Base-by-base conservation (phyloP, 1,284 basidiomycete genomes). In the Leccinum pachyderme region DNA sequence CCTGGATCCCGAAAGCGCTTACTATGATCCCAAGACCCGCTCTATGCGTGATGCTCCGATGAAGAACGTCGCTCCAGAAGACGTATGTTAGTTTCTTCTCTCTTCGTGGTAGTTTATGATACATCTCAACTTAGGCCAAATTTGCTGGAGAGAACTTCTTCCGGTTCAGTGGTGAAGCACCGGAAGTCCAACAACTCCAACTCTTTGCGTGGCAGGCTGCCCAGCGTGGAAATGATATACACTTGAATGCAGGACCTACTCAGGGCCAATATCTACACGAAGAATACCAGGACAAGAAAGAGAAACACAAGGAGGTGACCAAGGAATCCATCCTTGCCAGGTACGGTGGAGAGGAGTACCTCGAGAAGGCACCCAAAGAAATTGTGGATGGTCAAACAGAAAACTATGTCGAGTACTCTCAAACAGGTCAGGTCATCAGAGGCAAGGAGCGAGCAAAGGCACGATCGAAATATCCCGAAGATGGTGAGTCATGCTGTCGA, bases 11-110 rank as follows among this genome's bases (percentile, higher is more conserved):
- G 87, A 93, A 1, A 95, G 92, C 64, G 96, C 97, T 11, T 97
- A 99, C 78, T 99, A 99, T 70, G 97, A 99, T 69, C 97, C 97
- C 49, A 99, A 99, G 79, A 99, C 97, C 27, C 88, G 97, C 62
- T 97, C 96, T 4, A 99, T 99, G 97, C 91, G 97, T 72, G 96
- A 99, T 68, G 95, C 96, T 37, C 96, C 97, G 0, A 65, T 87
- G 13, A 84, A 84, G 63, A 83, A 86, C 61, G 77, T 93, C 32
- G 77, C 84, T 2, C 78, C 91, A 11, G 94, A 98, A 73, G 96
- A 98, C 69, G 90, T 93, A 67, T 57, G 86, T 54, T 22, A 2
- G 3, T 63, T 32, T 65, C 6, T 22, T 5, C 39, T 32, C 18
- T 50, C 13, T 35, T 58, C 24, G 46, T 47, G 25, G 15, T 55